A percentile compares a stretch with the other conserved stretches of the same genome.
phyloP scores from a whole-genome alignment of 257 asterid genomes.

The Verbena officinalis region DNA sequence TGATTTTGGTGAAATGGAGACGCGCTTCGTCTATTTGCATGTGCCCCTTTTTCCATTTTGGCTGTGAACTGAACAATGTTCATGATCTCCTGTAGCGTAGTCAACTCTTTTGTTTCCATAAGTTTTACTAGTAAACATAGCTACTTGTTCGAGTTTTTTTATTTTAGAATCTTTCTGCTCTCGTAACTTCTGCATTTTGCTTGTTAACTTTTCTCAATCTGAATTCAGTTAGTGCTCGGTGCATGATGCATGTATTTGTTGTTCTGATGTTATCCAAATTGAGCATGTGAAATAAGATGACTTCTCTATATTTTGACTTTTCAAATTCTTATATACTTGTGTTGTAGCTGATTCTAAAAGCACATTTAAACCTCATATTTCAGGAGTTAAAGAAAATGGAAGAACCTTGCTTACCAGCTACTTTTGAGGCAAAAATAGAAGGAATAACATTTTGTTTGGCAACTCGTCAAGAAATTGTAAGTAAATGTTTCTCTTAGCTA shows the following conservation, averaged over 20 bases:
- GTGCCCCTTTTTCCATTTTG: neutral
- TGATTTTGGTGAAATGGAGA: constrained; percentile 9
- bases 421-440: constrained; percentile 56
- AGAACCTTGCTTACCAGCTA: constrained; percentile 41
- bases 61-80: neutral
- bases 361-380: constrained; percentile 24
- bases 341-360: constrained; percentile 15
- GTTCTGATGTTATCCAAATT: neutral
- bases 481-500: constrained; percentile 29
- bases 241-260: neutral
- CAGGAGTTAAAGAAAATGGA: constrained; percentile 60
- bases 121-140: neutral
- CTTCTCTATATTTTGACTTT: constrained; percentile 7
- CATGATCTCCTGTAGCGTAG: constrained; percentile 8
- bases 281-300: neutral
- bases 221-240: constrained; percentile 3
- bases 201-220: neutral
- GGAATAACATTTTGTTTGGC: constrained; percentile 76
- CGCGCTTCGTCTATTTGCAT: constrained; percentile 28
- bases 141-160: too few species aligned
- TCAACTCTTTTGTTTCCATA: constrained; percentile 15
- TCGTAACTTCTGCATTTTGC: constrained; percentile 7
- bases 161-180: neutral
- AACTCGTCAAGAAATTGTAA: constrained; percentile 84
- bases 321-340: neutral